Evolutionary conservation across 148 eudicot genomes (phyloP).

Genomic region (Silene conica): DNA sequence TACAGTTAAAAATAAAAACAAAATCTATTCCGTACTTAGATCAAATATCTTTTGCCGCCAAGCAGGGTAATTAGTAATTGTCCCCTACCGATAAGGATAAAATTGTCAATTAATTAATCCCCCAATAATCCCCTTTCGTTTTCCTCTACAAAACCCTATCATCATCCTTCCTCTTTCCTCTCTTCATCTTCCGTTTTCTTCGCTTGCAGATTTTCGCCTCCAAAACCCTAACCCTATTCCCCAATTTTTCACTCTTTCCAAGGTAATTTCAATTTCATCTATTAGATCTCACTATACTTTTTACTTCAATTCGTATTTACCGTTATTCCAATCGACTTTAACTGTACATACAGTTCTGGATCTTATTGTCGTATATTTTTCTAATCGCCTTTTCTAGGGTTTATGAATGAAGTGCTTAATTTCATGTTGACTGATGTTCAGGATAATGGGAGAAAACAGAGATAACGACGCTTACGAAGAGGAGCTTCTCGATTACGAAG

Average conservation of each 20-base stretch:
- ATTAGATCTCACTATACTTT: neutral
- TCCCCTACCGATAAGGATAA: neutral
- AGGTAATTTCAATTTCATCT: neutral
- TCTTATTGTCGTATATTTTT: neutral
- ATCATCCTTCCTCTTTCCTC: neutral
- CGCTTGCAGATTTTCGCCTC: neutral
- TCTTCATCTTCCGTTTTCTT: neutral
- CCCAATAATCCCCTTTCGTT: neutral
- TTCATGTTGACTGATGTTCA: neutral
- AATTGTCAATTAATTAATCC: neutral
- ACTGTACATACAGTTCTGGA: neutral
- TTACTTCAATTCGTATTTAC: neutral
- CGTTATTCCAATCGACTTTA: neutral
- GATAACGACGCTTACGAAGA: slow-evolving; percentile 55
- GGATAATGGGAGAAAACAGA: slow-evolving; percentile 45
- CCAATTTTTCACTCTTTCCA: neutral
- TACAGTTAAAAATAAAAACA: too few relatives aligned
- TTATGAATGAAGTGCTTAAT: neutral
- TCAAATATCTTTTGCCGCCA: slow-evolving; percentile 2
- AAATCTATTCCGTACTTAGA: too few relatives aligned
- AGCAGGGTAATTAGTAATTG: neutral
- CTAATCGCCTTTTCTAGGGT: neutral
- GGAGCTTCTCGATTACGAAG: slow-evolving; percentile 51
- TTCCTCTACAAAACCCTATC: slow-evolving; percentile 5
- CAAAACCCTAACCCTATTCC: slow-evolving; percentile 8